Conservation (phyloP, 768 basidiomycete genomes). For the Lyophyllum atratum region DNA sequence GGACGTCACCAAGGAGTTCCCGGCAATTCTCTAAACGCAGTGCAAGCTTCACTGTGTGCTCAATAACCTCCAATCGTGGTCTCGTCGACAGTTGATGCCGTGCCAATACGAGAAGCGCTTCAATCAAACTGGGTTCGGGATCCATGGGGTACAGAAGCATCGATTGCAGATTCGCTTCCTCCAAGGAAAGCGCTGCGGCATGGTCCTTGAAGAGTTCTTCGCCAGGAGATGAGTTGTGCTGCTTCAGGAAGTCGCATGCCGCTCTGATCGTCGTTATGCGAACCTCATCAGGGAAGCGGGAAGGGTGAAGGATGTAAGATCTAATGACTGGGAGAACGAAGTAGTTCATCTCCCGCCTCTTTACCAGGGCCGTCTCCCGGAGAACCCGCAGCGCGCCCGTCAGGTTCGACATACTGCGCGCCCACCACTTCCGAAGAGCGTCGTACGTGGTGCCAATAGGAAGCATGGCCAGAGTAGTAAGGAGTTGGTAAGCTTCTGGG, state of each 20-base stretch:
- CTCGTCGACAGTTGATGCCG: slow-evolving; percentile 16
- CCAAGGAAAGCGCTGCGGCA: neutral
- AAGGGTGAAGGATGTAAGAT: slow-evolving; percentile 12
- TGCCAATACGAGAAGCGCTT: slow-evolving; percentile 20
- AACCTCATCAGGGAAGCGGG: slow-evolving; percentile 4
- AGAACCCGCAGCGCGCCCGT: slow-evolving; percentile 7
- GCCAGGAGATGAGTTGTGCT: slow-evolving; percentile 15
- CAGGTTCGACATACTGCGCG: neutral
- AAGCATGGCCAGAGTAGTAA: slow-evolving; percentile 24
- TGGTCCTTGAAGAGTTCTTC: slow-evolving; percentile 9
- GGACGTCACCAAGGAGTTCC: neutral
- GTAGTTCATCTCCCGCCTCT: neutral
- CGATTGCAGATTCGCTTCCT: slow-evolving; percentile 15
- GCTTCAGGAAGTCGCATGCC: slow-evolving; percentile 11
- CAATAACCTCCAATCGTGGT: slow-evolving; percentile 16
- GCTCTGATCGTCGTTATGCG: slow-evolving; percentile 5
- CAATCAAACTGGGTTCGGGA: slow-evolving; percentile 4
- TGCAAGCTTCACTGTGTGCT: slow-evolving; percentile 5
- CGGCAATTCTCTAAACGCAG: neutral
- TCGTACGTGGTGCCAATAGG: slow-evolving; percentile 21
- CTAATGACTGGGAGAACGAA: slow-evolving; percentile 21
- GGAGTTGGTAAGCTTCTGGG: slow-evolving; percentile 4
- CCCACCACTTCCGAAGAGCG: slow-evolving; percentile 13
- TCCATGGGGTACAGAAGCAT: slow-evolving; percentile 15
- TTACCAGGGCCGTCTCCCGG: slow-evolving; percentile 1